phyloP scores from a whole-genome alignment of 306 rosid genomes.

The Corylus avellana region DNA sequence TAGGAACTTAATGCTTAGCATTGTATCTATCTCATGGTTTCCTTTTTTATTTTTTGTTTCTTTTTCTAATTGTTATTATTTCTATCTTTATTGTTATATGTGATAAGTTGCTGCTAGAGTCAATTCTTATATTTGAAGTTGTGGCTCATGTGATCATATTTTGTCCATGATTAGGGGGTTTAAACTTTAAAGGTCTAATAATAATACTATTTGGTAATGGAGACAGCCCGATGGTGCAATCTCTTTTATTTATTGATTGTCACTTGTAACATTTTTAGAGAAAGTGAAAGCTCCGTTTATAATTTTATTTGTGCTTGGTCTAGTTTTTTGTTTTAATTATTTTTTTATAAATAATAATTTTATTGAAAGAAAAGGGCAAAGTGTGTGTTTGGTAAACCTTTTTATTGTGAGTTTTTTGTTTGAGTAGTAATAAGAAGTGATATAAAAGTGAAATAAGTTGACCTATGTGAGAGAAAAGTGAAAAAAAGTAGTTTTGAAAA shows the following conservation, averaged over 20 bases:
- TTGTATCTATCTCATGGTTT: neutral
- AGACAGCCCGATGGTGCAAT: neutral
- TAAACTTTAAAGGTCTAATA: neutral
- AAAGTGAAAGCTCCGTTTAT: too few relatives aligned
- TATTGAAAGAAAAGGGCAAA: too few relatives aligned
- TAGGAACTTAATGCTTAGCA: neutral
- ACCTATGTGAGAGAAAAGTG: too few relatives aligned
- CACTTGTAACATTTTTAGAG: too few relatives aligned
- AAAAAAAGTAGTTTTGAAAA: too few relatives aligned
- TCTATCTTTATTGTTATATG: neutral
- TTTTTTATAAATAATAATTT: too few relatives aligned
- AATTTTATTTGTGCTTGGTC: too few relatives aligned
- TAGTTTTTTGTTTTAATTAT: too few relatives aligned
- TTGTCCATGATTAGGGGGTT: neutral
- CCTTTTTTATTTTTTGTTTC: neutral
- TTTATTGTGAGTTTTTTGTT: too few relatives aligned
- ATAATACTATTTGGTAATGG: neutral
- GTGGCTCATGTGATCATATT: neutral
- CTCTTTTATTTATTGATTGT: neutral
- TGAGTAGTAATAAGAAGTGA: too few relatives aligned
- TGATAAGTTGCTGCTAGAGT: neutral
- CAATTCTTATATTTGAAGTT: neutral
- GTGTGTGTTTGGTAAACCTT: too few relatives aligned
- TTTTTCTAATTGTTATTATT: neutral
- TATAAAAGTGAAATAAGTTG: too few relatives aligned